phyloP scores from a whole-genome alignment of 306 rosid genomes.

The Castanea crenata region DNA sequence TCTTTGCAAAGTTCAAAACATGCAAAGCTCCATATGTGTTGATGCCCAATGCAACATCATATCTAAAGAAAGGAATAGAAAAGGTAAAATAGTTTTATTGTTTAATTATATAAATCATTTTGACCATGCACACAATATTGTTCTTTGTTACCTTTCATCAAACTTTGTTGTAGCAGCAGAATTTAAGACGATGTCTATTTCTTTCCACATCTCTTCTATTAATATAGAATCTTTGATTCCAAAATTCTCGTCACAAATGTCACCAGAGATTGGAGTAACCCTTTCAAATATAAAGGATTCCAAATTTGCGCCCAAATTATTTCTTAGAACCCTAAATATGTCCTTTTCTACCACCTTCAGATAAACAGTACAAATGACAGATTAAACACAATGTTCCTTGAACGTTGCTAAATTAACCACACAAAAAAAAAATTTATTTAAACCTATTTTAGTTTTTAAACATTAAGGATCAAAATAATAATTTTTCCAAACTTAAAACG shows the following conservation, averaged over 20 bases:
- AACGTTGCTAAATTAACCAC: no score
- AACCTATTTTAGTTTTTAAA: no score
- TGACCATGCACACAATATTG: no score
- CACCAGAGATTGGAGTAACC: conserved; percentile 27
- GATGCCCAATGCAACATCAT: conserved; percentile 23
- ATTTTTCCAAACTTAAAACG: no score
- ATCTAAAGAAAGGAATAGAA: conserved; percentile 15
- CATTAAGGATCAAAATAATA: no score
- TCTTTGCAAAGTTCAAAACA: conserved; percentile 27
- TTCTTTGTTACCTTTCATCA: conserved; percentile 31
- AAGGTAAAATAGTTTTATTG: no score
- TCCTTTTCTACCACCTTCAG: no score
- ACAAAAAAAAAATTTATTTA: no score
- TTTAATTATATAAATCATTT: neutral
- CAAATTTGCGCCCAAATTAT: neutral
- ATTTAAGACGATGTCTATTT: conserved; percentile 26
- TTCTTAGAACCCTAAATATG: no score
- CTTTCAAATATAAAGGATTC: conserved; percentile 27
- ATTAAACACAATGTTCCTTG: no score
- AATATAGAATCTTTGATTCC: conserved; percentile 29
- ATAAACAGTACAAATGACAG: no score
- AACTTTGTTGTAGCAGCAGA: conserved; percentile 45
- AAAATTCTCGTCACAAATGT: conserved; percentile 19
- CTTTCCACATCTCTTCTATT: conserved; percentile 16
- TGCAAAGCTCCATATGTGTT: conserved; percentile 36